A percentile compares a stretch with the other conserved stretches of the same genome.
phyloP scores from a whole-genome alignment of 768 basidiomycete genomes.

The Auriscalpium orientale region DNA sequence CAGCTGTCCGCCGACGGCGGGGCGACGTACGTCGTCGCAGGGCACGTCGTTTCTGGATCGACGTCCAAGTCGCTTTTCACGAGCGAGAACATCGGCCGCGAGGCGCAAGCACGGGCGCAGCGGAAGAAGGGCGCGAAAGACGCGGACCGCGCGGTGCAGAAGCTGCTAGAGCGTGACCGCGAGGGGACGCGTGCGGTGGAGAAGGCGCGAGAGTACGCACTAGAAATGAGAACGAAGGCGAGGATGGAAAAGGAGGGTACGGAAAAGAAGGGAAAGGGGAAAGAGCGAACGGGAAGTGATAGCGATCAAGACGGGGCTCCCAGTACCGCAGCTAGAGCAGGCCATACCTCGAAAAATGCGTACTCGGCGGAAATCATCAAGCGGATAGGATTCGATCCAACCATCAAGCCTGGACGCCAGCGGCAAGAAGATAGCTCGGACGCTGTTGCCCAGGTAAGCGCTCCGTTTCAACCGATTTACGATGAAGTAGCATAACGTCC shows the following conservation, averaged over 20 bases:
- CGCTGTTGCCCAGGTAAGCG: slow-evolving; percentile 51
- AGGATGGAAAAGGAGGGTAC: slow-evolving; percentile 9
- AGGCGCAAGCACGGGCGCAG: slow-evolving; percentile 70
- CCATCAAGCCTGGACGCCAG: slow-evolving; percentile 42
- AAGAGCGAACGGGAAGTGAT: slow-evolving; percentile 12
- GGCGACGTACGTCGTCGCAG: slow-evolving; percentile 75
- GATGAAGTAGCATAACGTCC: background rate
- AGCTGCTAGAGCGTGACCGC: slow-evolving; percentile 54
- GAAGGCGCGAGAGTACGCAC: slow-evolving; percentile 45
- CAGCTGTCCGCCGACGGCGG: slow-evolving; percentile 20
- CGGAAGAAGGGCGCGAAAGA: slow-evolving; percentile 51
- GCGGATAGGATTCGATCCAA: slow-evolving; percentile 75
- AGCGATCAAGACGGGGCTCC: slow-evolving; percentile 9
- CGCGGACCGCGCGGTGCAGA: slow-evolving; percentile 53
- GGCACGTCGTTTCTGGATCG: slow-evolving; percentile 59
- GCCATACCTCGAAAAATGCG: slow-evolving; percentile 30
- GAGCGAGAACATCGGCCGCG: slow-evolving; percentile 69
- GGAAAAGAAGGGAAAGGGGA: slow-evolving; percentile 12
- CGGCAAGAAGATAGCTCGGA: slow-evolving; percentile 30
- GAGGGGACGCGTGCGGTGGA: slow-evolving; percentile 61
- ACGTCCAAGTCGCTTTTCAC: slow-evolving; percentile 39
- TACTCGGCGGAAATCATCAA: slow-evolving; percentile 66
- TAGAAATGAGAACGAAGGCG: slow-evolving; percentile 19
- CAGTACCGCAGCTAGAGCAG: slow-evolving; percentile 14
- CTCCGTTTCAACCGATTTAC: background rate